A percentile compares a stretch with the other conserved stretches of the same genome.
These are phyloP conservation scores for Blastocladiella britannica DNA, from an alignment of 192 early-diverging fungal genomes.

Conservation along the genomic window DNA sequence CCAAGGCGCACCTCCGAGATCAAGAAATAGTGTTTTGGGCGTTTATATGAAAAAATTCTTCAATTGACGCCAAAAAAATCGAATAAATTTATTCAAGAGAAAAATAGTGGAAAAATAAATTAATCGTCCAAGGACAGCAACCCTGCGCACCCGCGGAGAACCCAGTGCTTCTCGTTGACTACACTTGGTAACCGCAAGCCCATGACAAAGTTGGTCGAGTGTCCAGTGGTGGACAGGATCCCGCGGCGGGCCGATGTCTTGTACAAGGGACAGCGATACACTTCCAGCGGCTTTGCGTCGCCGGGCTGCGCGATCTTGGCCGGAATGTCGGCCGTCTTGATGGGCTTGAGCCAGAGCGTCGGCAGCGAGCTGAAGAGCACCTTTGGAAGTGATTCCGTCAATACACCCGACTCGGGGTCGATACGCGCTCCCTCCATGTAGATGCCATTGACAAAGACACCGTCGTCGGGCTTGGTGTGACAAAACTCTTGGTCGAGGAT, in stretches of 20 bases:
- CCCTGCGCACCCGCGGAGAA: constrained; percentile 32
- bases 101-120: neutral
- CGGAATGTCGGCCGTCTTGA: constrained; percentile 13
- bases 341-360: constrained; percentile 40
- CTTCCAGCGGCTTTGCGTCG: constrained; percentile 1
- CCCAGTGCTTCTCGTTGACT: constrained; percentile 31
- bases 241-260: constrained; percentile 39
- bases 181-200: constrained; percentile 28
- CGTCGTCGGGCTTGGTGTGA: constrained; percentile 18
- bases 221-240: constrained; percentile 37
- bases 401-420: constrained; percentile 16
- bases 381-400: constrained; percentile 32
- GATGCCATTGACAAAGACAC: constrained; percentile 29
- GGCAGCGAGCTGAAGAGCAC: constrained; percentile 34
- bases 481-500: constrained; percentile 12
- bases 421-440: constrained; percentile 38
- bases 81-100: too few relatives aligned
- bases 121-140: constrained; percentile 8
- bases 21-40: too few relatives aligned
- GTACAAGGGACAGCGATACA: constrained; percentile 37
- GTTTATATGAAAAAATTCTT: too few relatives aligned
- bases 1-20: too few relatives aligned
- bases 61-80: too few relatives aligned
- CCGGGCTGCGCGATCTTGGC: constrained; percentile 2
- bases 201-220: constrained; percentile 44